A percentile compares a stretch with the other conserved stretches of the same genome.
Evolutionary conservation across 2,329 filamentous ascomycete species (phyloP).

Genomic region (Hymenoscyphus fraxineus): DNA sequence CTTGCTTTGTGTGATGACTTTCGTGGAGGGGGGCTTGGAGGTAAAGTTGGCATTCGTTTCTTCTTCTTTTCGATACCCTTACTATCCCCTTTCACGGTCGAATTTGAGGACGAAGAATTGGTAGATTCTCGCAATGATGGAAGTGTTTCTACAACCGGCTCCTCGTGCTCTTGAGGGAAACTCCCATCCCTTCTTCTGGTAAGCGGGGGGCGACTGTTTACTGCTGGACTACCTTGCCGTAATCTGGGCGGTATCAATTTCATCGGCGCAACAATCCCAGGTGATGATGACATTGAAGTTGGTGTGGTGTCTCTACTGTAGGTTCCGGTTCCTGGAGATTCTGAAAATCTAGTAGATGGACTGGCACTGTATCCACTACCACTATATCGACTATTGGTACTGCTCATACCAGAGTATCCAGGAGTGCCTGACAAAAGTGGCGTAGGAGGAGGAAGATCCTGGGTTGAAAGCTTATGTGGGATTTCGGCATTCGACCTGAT

Average conservation of each 20-base stretch:
- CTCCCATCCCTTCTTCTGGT: slow-evolving; percentile 55
- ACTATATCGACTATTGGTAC: slow-evolving; percentile 42
- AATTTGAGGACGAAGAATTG: slow-evolving; percentile 69
- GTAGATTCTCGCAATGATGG: slow-evolving; percentile 65
- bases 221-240: slow-evolving; percentile 53
- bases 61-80: slow-evolving; percentile 33
- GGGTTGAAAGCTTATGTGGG: slow-evolving; percentile 56
- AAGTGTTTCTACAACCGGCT: slow-evolving; percentile 48
- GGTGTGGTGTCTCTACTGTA: slow-evolving; percentile 78
- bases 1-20: slow-evolving; percentile 57
- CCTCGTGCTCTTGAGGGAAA: slow-evolving; percentile 48
- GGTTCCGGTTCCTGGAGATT: slow-evolving; percentile 63
- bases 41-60: slow-evolving; percentile 44
- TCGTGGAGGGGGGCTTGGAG: slow-evolving; percentile 59
- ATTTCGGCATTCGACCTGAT: slow-evolving; percentile 42
- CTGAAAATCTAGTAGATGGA: slow-evolving; percentile 72
- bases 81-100: slow-evolving; percentile 55
- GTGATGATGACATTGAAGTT: slow-evolving; percentile 73
- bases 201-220: slow-evolving; percentile 54
- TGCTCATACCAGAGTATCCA: slow-evolving; percentile 33
- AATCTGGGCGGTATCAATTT: slow-evolving; percentile 39
- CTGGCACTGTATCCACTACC: slow-evolving; percentile 60
- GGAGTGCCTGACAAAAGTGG: slow-evolving; percentile 56
- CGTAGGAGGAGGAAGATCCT: slow-evolving; percentile 63
- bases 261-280: slow-evolving; percentile 51